Evolutionary conservation across 768 basidiomycete species (phyloP), one percentile per base, ranked within the genome.

Genomic region (Strobilomyces echinocephalus): DNA sequence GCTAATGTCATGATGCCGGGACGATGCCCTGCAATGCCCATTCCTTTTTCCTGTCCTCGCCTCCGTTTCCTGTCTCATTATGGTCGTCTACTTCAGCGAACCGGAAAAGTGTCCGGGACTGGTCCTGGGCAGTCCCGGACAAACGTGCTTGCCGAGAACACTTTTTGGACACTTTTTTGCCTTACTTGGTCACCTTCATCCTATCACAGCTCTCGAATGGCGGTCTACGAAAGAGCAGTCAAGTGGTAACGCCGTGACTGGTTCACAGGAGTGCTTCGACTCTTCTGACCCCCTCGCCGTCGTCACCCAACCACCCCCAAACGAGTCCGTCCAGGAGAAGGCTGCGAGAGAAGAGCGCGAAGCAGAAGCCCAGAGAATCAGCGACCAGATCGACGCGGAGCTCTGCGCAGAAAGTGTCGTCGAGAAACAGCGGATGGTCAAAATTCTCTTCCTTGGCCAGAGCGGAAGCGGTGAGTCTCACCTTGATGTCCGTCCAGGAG

Each of bases 371-470:
- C 76, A 79, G 62, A 69, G 72, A 41, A 72, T 84, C 51, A 86
- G 81, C 61, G 79, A 84, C 65, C 73, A 69, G 49, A 85, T 86
- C 57, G 84, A 86, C 68, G 80, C 83, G 36, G 72, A 76, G 56
- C 75, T 86, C 52, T 79, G 77, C 55, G 72, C 67, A 45, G 80
- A 83, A 59, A 70, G 69, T 20, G 73, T 60, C 2, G 68, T 73
- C 38, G 80, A 74, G 67, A 78, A 74, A 58, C 70, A 71, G 51
- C 71, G 73, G 57, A 67, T 79, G 20, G 72, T 85, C 49, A 84
- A 81, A 58, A 72, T 87, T 34, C 66, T 87, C 2, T 58, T 87
- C 3, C 69, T 86, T n/a, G 85, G 85, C 28, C 83, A 84, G 60
- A 76, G 82, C 35, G 84, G 83, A 67, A 83, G 82, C 53, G 83